phyloP scores from a whole-genome alignment of 75 land plant species.

The Selaginella moellendorffii region DNA sequence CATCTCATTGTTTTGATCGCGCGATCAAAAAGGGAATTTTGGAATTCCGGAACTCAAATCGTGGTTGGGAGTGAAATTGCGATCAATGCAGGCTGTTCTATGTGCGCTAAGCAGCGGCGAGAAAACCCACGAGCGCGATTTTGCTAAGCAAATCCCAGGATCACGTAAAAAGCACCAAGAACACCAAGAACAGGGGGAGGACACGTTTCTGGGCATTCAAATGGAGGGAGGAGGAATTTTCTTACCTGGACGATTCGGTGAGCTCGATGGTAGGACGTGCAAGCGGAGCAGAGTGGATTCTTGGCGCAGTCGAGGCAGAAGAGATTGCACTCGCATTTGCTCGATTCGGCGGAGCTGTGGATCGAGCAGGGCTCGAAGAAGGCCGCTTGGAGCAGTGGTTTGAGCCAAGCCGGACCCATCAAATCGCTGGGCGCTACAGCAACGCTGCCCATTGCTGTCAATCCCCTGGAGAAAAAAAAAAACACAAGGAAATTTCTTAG shows the following conservation, averaged over 20 bases:
- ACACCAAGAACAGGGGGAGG: too few species aligned
- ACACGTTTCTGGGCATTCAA: neutral
- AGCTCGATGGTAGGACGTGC: neutral
- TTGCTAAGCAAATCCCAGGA: too few species aligned
- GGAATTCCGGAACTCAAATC: too few species aligned
- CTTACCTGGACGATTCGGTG: slow-evolving; percentile 7
- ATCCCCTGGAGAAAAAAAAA: neutral
- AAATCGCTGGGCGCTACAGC: neutral
- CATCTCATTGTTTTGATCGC: neutral
- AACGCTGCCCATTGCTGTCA: neutral
- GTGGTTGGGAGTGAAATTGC: too few species aligned
- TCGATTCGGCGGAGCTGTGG: neutral
- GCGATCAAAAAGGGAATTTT: neutral
- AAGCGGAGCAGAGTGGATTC: neutral
- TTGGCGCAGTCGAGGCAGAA: neutral
- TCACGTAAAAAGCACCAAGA: too few species aligned
- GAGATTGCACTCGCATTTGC: slow-evolving; percentile 5
- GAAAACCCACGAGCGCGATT: too few species aligned
- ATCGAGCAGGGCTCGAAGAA: neutral
- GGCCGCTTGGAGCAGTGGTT: neutral
- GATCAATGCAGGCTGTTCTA: too few species aligned
- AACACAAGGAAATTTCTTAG: too few species aligned
- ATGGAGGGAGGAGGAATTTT: neutral
- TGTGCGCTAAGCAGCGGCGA: too few species aligned
- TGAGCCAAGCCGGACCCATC: slow-evolving; percentile 1